Evolutionary conservation across 1,139 yeast species (phyloP).

Genomic region (Candida gigantensis): DNA sequence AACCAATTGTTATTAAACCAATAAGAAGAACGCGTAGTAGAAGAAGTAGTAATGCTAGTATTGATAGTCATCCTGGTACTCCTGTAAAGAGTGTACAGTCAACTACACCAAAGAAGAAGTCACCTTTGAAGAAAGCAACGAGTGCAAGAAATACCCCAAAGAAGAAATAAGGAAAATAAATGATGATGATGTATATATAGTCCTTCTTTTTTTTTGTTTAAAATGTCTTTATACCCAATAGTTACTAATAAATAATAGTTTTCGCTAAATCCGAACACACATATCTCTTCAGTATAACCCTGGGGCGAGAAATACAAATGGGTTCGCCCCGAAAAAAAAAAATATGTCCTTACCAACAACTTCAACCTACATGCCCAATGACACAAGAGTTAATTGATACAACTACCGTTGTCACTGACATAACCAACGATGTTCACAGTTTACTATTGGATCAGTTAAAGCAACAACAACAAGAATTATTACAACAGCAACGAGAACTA

Average conservation of each 20-base stretch:
- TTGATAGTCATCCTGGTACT: constrained; percentile 7
- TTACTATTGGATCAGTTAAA: constrained; percentile 26
- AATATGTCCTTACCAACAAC: background rate
- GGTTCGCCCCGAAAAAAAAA: no score
- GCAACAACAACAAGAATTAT: constrained; percentile 34
- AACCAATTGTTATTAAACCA: constrained; percentile 15
- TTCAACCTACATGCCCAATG: constrained; percentile 1
- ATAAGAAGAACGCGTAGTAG: constrained; percentile 11
- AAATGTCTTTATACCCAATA: no score
- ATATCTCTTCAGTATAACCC: no score
- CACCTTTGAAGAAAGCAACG: constrained; percentile 3
- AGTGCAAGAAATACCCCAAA: constrained; percentile 8
- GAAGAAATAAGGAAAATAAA: no score
- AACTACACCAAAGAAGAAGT: constrained; percentile 5
- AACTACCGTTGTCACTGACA: background rate
- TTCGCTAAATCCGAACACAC: no score
- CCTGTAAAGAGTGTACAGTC: constrained; percentile 4
- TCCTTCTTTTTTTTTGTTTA: background rate
- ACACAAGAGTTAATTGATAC: constrained; percentile 8
- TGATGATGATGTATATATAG: constrained; percentile 5
- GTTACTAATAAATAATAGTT: no score
- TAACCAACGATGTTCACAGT: background rate
- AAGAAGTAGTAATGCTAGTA: constrained; percentile 7
- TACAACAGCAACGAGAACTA: constrained; percentile 30
- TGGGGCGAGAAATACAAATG: no score